Evolutionary conservation across 225 moss, liverwort and hornwort genomes (phyloP).

Genomic region (Takakia lepidozioides): DNA sequence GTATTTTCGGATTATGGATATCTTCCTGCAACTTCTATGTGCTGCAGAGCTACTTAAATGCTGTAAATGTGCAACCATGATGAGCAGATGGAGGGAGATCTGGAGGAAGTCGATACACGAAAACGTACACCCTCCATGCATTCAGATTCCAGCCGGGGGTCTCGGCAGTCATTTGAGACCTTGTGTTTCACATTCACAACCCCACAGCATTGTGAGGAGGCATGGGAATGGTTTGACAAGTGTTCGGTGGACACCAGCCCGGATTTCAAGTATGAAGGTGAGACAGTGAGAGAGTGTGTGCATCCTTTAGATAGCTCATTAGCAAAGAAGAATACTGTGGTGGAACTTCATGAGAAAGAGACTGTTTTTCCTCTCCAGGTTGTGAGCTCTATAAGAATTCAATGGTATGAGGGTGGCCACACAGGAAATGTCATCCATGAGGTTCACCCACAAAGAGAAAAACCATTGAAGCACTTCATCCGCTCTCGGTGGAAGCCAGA

Average conservation of each 20-base stretch:
- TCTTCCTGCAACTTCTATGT: too few species aligned
- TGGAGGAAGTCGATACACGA: constrained; percentile 15
- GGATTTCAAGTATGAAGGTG: constrained; percentile 29
- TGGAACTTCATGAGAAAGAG: too few species aligned
- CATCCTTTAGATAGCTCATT: too few species aligned
- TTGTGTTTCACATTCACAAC: constrained; percentile 21
- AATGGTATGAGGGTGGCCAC: neutral
- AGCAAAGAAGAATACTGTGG: too few species aligned
- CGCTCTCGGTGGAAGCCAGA: constrained; percentile 13
- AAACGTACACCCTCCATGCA: constrained; percentile 8
- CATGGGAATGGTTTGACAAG: constrained; percentile 37
- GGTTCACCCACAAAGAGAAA: constrained; percentile 13
- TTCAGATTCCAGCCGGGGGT: constrained; percentile 22
- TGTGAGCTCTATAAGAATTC: too few species aligned
- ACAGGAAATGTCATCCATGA: constrained; percentile 27
- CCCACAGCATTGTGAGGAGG: constrained; percentile 18
- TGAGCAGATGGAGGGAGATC: constrained; percentile 11
- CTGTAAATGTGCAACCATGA: too few species aligned
- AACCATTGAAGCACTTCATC: constrained; percentile 18
- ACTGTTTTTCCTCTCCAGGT: too few species aligned
- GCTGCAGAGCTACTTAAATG: too few species aligned
- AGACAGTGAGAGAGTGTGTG: neutral
- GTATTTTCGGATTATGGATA: too few species aligned
- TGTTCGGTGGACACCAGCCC: constrained; percentile 9
- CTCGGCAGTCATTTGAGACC: constrained; percentile 20